Evolutionary conservation across 352 stramenopile species (phyloP).

Genomic region (Bremia lactucae): DNA sequence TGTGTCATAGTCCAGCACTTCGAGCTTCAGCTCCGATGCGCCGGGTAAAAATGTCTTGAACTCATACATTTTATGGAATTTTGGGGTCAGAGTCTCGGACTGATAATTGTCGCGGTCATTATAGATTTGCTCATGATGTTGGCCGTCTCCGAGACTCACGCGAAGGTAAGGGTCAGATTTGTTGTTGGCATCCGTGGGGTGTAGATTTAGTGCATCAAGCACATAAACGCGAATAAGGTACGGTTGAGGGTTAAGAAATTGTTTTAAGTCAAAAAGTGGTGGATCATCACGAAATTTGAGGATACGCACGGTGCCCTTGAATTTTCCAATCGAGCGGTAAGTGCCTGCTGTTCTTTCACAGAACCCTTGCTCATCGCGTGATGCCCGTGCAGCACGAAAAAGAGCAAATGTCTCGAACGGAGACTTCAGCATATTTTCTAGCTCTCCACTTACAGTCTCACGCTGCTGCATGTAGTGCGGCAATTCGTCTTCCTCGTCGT

Average conservation of each 20-base stretch:
- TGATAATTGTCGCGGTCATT: slow-evolving; percentile 77
- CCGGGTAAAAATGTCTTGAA: slow-evolving; percentile 84
- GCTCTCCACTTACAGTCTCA: slow-evolving; percentile 29
- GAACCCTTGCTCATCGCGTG: slow-evolving; percentile 25
- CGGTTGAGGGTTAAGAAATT: slow-evolving; percentile 60
- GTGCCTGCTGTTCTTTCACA: slow-evolving; percentile 18
- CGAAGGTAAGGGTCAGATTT: slow-evolving; percentile 81
- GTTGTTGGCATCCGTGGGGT: slow-evolving; percentile 75
- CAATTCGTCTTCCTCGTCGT: slow-evolving; percentile 50
- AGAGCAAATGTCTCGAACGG: slow-evolving; percentile 79
- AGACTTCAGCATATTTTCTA: slow-evolving; percentile 61
- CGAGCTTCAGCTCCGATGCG: slow-evolving; percentile 52
- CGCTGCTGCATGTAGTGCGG: slow-evolving; percentile 63
- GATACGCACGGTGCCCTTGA: slow-evolving; percentile 86
- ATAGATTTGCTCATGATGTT: slow-evolving; percentile 53
- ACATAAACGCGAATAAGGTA: slow-evolving; percentile 85
- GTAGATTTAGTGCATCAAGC: slow-evolving; percentile 67
- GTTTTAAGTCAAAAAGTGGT: slow-evolving; percentile 60
- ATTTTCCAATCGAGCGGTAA: slow-evolving; percentile 61
- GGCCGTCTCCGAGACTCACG: slow-evolving; percentile 67
- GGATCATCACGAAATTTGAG: slow-evolving; percentile 56
- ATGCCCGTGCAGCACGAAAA: slow-evolving; percentile 41
- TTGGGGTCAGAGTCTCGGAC: slow-evolving; percentile 57
- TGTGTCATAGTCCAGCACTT: slow-evolving; percentile 66
- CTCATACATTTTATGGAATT: slow-evolving; percentile 88